These are phyloP conservation scores for Fusarium continuum DNA, from an alignment of 2,329 filamentous ascomycete species.

Conservation along the genomic window DNA sequence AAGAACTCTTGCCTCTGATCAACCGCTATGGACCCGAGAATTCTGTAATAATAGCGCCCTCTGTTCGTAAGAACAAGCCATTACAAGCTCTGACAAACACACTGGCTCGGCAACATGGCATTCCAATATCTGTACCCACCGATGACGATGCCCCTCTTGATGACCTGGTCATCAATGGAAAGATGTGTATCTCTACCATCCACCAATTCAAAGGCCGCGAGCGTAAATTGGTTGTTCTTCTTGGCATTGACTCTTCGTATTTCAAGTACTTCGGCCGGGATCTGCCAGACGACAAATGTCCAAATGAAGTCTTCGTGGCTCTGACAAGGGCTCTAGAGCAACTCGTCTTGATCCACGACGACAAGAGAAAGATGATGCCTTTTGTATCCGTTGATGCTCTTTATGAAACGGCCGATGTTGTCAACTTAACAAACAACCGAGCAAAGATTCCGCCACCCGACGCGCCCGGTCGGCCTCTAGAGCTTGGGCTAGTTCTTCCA, in stretches of 20 bases:
- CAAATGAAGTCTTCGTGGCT: slow-evolving; percentile 45
- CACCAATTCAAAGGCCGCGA: slow-evolving; percentile 49
- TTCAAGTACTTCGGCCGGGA: slow-evolving; percentile 39
- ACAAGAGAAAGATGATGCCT: slow-evolving; percentile 32
- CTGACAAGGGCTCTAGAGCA: slow-evolving; percentile 44
- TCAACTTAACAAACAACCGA: not conserved
- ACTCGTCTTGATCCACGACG: slow-evolving; percentile 42
- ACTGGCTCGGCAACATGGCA: slow-evolving; percentile 1
- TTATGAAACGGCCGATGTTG: slow-evolving; percentile 26
- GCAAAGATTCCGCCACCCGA: not conserved
- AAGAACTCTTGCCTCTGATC: slow-evolving; percentile 33
- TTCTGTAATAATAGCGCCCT: slow-evolving; percentile 22
- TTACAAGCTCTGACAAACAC: slow-evolving; percentile 1
- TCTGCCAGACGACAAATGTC: slow-evolving; percentile 43
- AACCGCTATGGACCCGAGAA: slow-evolving; percentile 31
- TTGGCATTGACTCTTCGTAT: slow-evolving; percentile 41
- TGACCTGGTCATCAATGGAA: slow-evolving; percentile 40
- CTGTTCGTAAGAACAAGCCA: not conserved
- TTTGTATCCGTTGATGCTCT: slow-evolving; percentile 34
- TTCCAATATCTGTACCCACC: slow-evolving; percentile 38
- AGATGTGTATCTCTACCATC: slow-evolving; percentile 45
- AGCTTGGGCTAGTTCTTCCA: slow-evolving; percentile 28
- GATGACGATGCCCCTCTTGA: slow-evolving; percentile 41
- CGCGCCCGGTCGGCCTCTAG: slow-evolving; percentile 12
- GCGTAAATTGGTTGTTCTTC: slow-evolving; percentile 44